Evolutionary conservation across 805 yeast genomes (phyloP).

Genomic region (Candida dajiaensis): DNA sequence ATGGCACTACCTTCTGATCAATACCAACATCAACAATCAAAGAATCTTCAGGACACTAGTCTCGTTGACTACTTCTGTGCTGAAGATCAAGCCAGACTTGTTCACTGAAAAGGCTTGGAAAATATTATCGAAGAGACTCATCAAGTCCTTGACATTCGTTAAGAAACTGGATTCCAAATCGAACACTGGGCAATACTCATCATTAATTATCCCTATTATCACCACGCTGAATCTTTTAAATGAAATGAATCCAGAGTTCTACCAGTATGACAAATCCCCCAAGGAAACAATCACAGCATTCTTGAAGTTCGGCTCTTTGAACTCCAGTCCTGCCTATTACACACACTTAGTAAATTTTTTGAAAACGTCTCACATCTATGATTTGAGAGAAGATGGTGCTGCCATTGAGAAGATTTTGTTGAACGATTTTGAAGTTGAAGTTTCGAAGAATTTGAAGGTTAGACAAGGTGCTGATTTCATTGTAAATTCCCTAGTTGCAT

Average conservation of each 20-base stretch:
- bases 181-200: slow-evolving; percentile 37
- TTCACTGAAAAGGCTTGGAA: slow-evolving; percentile 25
- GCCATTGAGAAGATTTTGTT: slow-evolving; percentile 26
- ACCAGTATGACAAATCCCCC: slow-evolving; percentile 47
- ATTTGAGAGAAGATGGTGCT: slow-evolving; percentile 16
- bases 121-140: slow-evolving; percentile 24
- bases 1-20: slow-evolving; percentile 36
- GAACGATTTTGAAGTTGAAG: slow-evolving; percentile 22
- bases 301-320: slow-evolving; percentile 47
- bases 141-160: slow-evolving; percentile 29
- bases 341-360: slow-evolving; percentile 19
- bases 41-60: slow-evolving; percentile 38
- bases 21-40: slow-evolving; percentile 30
- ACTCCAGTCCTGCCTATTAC: slow-evolving; percentile 48
- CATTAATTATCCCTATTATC: slow-evolving; percentile 42
- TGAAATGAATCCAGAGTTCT: slow-evolving; percentile 42
- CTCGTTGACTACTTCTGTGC: slow-evolving; percentile 29
- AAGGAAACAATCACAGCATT: slow-evolving; percentile 40
- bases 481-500: slow-evolving; percentile 26
- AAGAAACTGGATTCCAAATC: slow-evolving; percentile 22
- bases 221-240: slow-evolving; percentile 40
- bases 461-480: slow-evolving; percentile 27
- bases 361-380: slow-evolving; percentile 9
- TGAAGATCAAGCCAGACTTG: slow-evolving; percentile 17
- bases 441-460: slow-evolving; percentile 24